These are phyloP conservation scores for Camellia lanceoleosa DNA, from an alignment of 148 eudicot species.

Conservation along the genomic window DNA sequence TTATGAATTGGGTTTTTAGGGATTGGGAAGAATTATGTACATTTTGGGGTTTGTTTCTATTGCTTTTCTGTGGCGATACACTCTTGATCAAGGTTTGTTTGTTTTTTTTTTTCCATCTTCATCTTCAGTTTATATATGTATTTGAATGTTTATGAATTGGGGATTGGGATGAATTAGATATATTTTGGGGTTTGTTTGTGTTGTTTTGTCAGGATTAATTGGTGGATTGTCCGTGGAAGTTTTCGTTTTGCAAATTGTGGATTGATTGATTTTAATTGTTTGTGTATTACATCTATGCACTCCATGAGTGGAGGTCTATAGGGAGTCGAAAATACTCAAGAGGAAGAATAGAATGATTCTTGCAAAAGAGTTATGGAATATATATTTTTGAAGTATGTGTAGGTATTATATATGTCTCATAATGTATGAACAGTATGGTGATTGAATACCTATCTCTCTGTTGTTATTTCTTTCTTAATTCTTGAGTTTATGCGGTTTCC, in stretches of 20 bases:
- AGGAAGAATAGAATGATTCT: background rate
- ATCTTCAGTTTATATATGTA: background rate
- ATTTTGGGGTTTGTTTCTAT: background rate
- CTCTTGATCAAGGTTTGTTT: constrained; percentile 21
- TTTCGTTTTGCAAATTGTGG: background rate
- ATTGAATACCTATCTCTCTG: background rate
- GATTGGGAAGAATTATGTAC: background rate
- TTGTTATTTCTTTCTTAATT: background rate
- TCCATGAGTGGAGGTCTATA: background rate
- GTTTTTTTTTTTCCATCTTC: background rate
- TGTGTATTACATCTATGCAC: background rate
- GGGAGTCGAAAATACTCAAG: background rate
- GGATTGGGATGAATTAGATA: background rate
- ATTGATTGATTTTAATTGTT: background rate
- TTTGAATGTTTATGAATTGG: background rate
- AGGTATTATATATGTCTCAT: no score
- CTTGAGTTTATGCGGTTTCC: no score
- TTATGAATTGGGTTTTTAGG: background rate
- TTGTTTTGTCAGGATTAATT: background rate
- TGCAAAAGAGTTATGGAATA: no score
- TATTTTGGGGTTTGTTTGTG: background rate
- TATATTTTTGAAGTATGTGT: no score
- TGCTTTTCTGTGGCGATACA: constrained; percentile 22
- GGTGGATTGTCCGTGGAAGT: background rate
- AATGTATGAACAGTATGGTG: background rate